A percentile compares a stretch with the other conserved stretches of the same genome.
Evolutionary conservation across 1,139 yeast genomes (phyloP).

Genomic region (Pichia sp.): DNA sequence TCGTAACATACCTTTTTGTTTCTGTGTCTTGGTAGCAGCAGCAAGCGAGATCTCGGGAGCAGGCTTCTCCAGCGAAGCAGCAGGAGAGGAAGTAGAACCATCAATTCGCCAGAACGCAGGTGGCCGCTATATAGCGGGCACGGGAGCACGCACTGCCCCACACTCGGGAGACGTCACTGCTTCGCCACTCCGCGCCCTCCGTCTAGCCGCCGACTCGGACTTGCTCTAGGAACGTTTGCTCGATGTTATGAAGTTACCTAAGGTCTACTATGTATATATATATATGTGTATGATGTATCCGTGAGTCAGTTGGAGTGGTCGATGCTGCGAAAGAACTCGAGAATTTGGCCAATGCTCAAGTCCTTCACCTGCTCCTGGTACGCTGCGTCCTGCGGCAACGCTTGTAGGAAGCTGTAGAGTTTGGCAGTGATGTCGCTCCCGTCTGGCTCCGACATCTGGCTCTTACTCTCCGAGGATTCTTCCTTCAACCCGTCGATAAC

Average conservation of each 20-base stretch:
- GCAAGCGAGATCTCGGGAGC: neutral
- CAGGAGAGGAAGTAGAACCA: neutral
- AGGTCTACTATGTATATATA: neutral
- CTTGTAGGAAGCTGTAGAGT: slow-evolving; percentile 3
- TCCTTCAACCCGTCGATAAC: slow-evolving; percentile 6
- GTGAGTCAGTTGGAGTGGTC: neutral
- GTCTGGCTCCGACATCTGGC: neutral
- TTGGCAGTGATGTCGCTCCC: neutral
- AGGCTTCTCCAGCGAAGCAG: too few species aligned
- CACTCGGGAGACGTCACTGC: slow-evolving; percentile 1
- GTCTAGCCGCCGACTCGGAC: slow-evolving; percentile 9
- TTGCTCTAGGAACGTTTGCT: neutral
- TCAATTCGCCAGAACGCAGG: neutral
- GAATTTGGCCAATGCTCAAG: slow-evolving; percentile 7
- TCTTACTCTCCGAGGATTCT: neutral
- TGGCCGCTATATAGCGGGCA: neutral
- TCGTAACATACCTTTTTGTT: slow-evolving; percentile 1
- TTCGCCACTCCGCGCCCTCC: neutral
- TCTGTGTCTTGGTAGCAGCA: neutral
- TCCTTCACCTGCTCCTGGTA: slow-evolving; percentile 7
- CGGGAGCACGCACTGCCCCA: neutral
- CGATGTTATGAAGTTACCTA: neutral
- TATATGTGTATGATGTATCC: neutral
- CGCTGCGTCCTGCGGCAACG: slow-evolving; percentile 6
- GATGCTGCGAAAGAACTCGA: slow-evolving; percentile 2